Evolutionary conservation across 2,329 filamentous ascomycete genomes (phyloP).

Genomic region (Aspergillus viridinutans): DNA sequence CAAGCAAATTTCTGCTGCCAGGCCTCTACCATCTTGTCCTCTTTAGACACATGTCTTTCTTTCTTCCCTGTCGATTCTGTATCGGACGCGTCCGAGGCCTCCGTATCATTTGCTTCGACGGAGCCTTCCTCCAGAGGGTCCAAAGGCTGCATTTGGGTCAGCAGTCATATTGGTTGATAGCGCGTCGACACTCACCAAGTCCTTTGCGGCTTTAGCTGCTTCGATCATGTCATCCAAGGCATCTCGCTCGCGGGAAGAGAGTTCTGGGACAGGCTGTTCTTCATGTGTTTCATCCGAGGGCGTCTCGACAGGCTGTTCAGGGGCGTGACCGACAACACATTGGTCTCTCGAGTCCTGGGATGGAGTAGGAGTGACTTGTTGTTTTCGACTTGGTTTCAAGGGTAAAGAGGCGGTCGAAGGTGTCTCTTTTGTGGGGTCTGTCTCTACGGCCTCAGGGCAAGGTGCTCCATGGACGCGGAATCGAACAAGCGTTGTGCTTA

Average conservation of each 20-base stretch:
- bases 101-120: conserved; percentile 10
- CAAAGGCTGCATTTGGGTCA: conserved; percentile 26
- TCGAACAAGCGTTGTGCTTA: conserved; percentile 57
- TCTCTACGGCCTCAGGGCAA: conserved; percentile 9
- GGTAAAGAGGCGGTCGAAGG: conserved; percentile 17
- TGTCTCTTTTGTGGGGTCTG: conserved; percentile 4
- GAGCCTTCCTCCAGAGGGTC: conserved; percentile 27
- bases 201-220: conserved; percentile 56
- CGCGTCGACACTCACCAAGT: conserved; percentile 45
- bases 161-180: not conserved
- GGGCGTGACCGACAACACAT: not conserved
- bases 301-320: not conserved
- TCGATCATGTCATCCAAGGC: conserved; percentile 62
- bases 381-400: conserved; percentile 26
- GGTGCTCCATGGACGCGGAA: conserved; percentile 32
- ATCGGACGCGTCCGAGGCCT: conserved; percentile 13
- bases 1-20: conserved; percentile 52
- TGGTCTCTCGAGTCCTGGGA: conserved; percentile 11
- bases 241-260: conserved; percentile 38
- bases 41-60: conserved; percentile 7
- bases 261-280: conserved; percentile 5
- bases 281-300: not conserved
- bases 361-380: conserved; percentile 11
- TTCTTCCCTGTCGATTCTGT: conserved; percentile 10
- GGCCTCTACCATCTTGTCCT: conserved; percentile 8